Evolutionary conservation across 306 rosid species (phyloP), one percentile per base, ranked within the genome.

Genomic region (Bauhinia variegata): DNA sequence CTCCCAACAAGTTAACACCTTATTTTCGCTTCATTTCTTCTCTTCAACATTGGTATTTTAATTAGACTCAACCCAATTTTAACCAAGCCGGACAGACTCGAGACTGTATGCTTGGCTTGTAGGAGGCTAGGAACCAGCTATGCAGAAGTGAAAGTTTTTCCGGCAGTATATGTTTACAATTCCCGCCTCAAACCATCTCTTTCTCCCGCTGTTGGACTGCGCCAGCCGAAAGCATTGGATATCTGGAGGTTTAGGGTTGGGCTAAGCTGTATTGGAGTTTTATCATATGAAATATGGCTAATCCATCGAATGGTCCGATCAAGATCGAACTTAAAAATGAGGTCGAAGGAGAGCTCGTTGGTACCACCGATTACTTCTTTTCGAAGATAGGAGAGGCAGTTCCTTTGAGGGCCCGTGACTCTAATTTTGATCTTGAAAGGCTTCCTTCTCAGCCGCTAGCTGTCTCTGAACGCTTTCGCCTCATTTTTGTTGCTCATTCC

Each of bases 401-500:
- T 39, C 96, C 96, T 4, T 37, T 89, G 60, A 79, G 72, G 43
- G 43, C 57, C 63, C 13, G 47, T 3, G 86, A 79, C 30, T 82
- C 77, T 50, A 43, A 16, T 54, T 89, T 78, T 75, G 87, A 82
- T 42, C 60, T 44, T 13, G 71, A 76, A 60, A 31, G 18, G 51
- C 87, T 75, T 60, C 95, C 95, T 6, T 77, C 85, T 57, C 86
- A 76, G 47, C 91, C 98, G 31, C 89, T 93, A 54, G 80, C 91
- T n/a, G 68, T 93, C 63, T 93, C 98, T 15, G 79, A 87, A 63
- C 79, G 67, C 62, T 85, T 69, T 47, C 84, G 90, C 65, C 85
- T 84, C 81, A 62, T 89, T 49, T 87, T 89, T 36, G 70, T 81
- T 0, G 96, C 96, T 31, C 92, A 82, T 68, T 65, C 89, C 38